Evolutionary conservation across 148 eudicot genomes (phyloP), one percentile per base, ranked within the genome.

Genomic region (Rhododendron molle): DNA sequence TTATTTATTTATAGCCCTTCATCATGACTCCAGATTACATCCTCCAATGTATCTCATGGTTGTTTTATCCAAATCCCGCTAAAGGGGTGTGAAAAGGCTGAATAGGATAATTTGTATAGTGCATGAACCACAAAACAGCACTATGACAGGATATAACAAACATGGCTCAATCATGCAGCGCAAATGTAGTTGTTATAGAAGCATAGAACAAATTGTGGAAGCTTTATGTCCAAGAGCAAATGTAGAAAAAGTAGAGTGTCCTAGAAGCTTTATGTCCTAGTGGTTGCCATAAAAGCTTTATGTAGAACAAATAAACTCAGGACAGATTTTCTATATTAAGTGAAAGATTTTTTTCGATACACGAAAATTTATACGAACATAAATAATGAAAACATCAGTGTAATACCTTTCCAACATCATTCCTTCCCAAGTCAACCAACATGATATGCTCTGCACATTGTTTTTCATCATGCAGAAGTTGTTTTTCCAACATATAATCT

Each of bases 351-450:
- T 49, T 26, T 13, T 40, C 30, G 26, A 47, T 23, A 46, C 12
- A 69, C 10, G 13, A 5, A 50, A 32, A 71, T 46, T 34, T n/a
- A 74, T 52, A 76, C 30, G 52, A 54, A 84, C 23, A n/a, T 76
- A 76, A 65, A 46, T 30, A 28, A 28, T 26, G 28, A 81, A 84
- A 46, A 81, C 30, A 54, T 23, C 18, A 34, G 77, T 72, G 23
- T 71, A 30, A 43, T 82, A 95, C 98, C 99, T 95, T 97, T 83
- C 99, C 99, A 82, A 97, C 99, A 86, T 97, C 99, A 92, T 97
- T 97, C 89, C 99, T 94, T 86, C 99, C 99, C 89, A 97, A 88
- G 89, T 97, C 99, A 89, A 97, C 99, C 62, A 97, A 92, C 99
- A 97, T 97, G 71, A 93, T 94, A 90, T 97, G 99, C 90, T 97